Base-by-base conservation (phyloP, 305 asterid species). In the Solanum hybrid region DNA sequence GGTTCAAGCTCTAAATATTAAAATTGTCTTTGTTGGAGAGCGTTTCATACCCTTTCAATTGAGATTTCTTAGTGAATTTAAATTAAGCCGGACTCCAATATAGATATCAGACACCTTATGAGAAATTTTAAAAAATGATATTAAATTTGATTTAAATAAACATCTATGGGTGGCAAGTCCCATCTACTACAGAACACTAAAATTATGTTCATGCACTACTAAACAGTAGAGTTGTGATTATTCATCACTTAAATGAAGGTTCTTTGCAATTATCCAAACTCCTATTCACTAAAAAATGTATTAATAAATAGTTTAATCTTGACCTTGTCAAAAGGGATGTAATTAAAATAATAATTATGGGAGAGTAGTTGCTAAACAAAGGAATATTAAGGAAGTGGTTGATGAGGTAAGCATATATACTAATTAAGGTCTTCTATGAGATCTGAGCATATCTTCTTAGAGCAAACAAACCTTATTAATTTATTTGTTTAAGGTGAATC, bases 361-460 rank as follows among this genome's bases (percentile, higher is more conserved):
- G 61, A 82, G 93, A 94, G 92, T 92, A 86, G 94, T 92, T 93
- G 95, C 93, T 92, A 91, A 95, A 92, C 92, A 90, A 94, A 94
- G 94, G 96, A 96, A 95, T 94, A 93, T 90, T 15, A 87, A 93
- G 92, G 76, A 94, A 93, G 98, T 96, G 98, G 97, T 90, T 57
- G 89, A 95, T 94, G 96, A 95, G 89, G 95, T 91, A 92, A 94
- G 95, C 93, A 92, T 88, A 84, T 91, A 89, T 89, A 90, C 92
- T 92, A 89, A 79, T 79, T 89, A 92, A 89, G 91, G 96, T 95
- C 94, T 93, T 92, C 95, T 93, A 93, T 92, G 89, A 97, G 94
- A 96, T 97, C 96, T 95, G 79, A 91, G 95, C 94, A 94, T 91
- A 97, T 97, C 99, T 96, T 97, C 94, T 31, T 94, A 91, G 92